A percentile compares a stretch with the other conserved stretches of the same genome.
Conservation (phyloP, 352 stramenopile genomes). For the Phytophthora sansomeana region DNA sequence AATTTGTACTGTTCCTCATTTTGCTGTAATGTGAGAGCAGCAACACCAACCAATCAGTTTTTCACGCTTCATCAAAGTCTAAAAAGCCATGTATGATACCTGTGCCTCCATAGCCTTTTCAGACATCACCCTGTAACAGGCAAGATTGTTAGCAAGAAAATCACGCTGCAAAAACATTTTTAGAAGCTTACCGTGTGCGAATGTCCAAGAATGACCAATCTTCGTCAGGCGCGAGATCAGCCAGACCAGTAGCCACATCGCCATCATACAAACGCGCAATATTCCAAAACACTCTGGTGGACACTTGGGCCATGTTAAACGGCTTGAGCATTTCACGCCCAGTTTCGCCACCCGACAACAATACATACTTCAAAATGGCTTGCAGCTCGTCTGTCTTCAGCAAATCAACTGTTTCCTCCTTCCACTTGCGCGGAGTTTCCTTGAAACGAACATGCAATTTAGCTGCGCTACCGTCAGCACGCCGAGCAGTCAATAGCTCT, state of each 20-base stretch:
- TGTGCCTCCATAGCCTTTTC: slow-evolving; percentile 85
- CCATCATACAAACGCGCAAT: slow-evolving; percentile 82
- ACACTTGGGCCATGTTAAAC: slow-evolving; percentile 91
- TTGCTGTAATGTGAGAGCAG: slow-evolving; percentile 41
- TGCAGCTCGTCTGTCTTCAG: slow-evolving; percentile 74
- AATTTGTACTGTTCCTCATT: slow-evolving; percentile 77
- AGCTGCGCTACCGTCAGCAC: slow-evolving; percentile 32
- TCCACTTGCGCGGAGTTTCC: slow-evolving; percentile 83
- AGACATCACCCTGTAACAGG: slow-evolving; percentile 55
- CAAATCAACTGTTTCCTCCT: slow-evolving; percentile 75
- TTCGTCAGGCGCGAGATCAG: slow-evolving; percentile 76
- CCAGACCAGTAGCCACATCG: slow-evolving; percentile 70
- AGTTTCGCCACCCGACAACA: slow-evolving; percentile 81
- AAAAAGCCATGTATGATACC: slow-evolving; percentile 31
- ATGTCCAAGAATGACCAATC: slow-evolving; percentile 88
- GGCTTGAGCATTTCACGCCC: slow-evolving; percentile 90
- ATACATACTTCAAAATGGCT: slow-evolving; percentile 84
- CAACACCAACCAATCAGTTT: not conserved
- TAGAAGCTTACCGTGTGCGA: slow-evolving; percentile 57
- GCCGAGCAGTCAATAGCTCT: slow-evolving; percentile 36
- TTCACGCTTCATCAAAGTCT: not conserved
- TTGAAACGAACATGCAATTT: slow-evolving; percentile 83
- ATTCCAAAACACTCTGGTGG: slow-evolving; percentile 87
- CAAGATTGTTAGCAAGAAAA: slow-evolving; percentile 11
- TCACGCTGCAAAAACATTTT: not conserved